Evolutionary conservation across 345 rosid genomes (phyloP).

Genomic region (Firmiana major): DNA sequence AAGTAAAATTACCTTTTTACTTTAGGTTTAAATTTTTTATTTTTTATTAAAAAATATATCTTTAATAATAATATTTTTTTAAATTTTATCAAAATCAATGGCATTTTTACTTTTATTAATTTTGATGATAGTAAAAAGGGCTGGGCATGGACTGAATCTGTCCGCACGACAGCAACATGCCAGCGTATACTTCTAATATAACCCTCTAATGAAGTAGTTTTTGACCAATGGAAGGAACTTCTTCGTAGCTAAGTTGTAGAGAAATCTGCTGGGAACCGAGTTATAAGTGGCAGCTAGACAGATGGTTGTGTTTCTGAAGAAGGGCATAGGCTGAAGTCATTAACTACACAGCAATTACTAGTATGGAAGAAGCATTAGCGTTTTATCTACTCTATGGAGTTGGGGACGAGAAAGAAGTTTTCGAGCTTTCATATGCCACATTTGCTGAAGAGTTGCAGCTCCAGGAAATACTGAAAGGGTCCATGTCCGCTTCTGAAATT

Average conservation of each 20-base stretch:
- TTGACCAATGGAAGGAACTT: neutral
- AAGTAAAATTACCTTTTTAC: too few species aligned
- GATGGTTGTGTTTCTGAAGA: neutral
- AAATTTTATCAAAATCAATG: too few species aligned
- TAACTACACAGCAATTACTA: neutral
- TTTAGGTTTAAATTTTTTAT: too few species aligned
- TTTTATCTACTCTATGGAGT: neutral
- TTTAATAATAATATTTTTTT: too few species aligned
- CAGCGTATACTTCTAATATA: neutral
- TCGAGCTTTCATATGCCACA: neutral
- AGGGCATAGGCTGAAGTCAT: neutral
- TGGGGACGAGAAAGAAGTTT: neutral
- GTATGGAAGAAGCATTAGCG: neutral
- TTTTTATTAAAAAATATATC: too few species aligned
- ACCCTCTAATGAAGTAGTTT: neutral
- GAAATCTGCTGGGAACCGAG: neutral
- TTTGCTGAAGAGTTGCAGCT: conserved; percentile 17
- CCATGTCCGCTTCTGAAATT: neutral
- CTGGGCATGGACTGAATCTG: too few species aligned
- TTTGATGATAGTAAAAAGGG: too few species aligned
- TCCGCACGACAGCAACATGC: too few species aligned
- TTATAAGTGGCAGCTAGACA: neutral
- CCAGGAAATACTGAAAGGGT: conserved; percentile 1
- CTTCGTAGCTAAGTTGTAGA: neutral
- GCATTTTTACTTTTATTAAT: too few species aligned